phyloP scores from a whole-genome alignment of 768 basidiomycete species.

The Boletus subparvulus region DNA sequence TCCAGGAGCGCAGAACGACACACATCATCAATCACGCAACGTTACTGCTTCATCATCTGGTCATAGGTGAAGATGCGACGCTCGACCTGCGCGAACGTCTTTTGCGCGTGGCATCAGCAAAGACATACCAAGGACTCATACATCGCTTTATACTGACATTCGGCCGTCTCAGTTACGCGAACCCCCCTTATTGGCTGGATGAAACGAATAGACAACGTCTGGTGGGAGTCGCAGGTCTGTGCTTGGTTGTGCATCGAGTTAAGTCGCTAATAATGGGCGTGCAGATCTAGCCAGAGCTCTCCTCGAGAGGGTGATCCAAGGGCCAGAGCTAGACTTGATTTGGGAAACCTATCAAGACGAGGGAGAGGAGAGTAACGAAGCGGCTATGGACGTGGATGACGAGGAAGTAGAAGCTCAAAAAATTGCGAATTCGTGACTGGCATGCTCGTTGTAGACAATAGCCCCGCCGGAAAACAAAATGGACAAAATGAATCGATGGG shows the following conservation, averaged over 20 bases:
- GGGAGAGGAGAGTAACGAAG: slow-evolving; percentile 39
- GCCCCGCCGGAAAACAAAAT: not conserved
- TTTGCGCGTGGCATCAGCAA: slow-evolving; percentile 45
- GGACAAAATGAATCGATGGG: not conserved
- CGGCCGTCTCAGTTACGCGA: slow-evolving; percentile 71
- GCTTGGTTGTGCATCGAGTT: not conserved
- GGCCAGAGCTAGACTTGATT: slow-evolving; percentile 65
- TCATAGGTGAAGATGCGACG: slow-evolving; percentile 47
- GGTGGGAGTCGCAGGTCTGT: slow-evolving; percentile 49
- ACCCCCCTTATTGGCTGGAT: slow-evolving; percentile 60
- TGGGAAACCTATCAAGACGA: slow-evolving; percentile 61
- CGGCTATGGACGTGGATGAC: slow-evolving; percentile 52
- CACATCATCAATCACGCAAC: slow-evolving; percentile 51
- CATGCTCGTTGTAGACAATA: not conserved
- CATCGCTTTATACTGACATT: slow-evolving; percentile 78
- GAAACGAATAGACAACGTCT: slow-evolving; percentile 40
- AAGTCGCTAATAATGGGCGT: slow-evolving; percentile 4
- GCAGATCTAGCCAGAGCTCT: slow-evolving; percentile 60
- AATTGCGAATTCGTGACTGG: slow-evolving; percentile 17
- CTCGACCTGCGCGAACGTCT: slow-evolving; percentile 60
- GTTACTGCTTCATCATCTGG: slow-evolving; percentile 62
- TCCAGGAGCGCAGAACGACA: slow-evolving; percentile 42
- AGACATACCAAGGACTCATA: slow-evolving; percentile 58
- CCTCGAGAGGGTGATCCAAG: slow-evolving; percentile 67
- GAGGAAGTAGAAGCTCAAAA: slow-evolving; percentile 46